phyloP scores from a whole-genome alignment of 2,329 filamentous ascomycete species.

The Alternaria solani region DNA sequence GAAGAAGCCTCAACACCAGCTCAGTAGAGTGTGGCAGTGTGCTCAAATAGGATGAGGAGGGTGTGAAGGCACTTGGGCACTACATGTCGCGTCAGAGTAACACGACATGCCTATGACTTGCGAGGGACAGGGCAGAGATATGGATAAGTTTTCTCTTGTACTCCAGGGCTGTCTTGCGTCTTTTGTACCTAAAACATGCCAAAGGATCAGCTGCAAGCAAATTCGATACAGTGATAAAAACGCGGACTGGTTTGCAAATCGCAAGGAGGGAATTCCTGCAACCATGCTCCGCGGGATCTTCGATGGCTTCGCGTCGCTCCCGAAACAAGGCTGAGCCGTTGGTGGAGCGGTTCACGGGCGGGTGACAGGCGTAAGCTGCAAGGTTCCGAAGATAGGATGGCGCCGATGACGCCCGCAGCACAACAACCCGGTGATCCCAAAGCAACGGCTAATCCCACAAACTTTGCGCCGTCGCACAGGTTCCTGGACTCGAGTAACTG shows the following conservation, averaged over 20 bases:
- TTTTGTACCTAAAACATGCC: background rate
- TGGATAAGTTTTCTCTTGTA: background rate
- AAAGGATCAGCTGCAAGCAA: background rate
- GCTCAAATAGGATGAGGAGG: background rate
- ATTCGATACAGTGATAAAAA: background rate
- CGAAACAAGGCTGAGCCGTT: slow-evolving; percentile 19
- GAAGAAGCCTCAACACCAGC: background rate
- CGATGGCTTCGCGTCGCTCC: slow-evolving; percentile 5
- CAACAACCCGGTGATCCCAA: slow-evolving; percentile 1
- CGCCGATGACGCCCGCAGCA: slow-evolving; percentile 12
- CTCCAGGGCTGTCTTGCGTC: background rate
- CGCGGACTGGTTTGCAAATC: background rate
- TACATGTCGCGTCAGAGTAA: background rate
- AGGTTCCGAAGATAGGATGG: slow-evolving; percentile 4
- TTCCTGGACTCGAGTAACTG: slow-evolving; percentile 12
- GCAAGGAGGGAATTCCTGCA: background rate
- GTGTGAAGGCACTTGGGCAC: background rate
- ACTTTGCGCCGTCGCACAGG: background rate
- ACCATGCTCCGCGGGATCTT: background rate
- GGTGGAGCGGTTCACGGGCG: slow-evolving; percentile 14
- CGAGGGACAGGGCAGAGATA: background rate
- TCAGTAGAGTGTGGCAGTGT: background rate
- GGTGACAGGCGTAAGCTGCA: slow-evolving; percentile 6
- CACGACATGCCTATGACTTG: background rate
- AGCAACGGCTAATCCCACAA: background rate